Base-by-base conservation (phyloP, 192 early-diverging fungal genomes). In the Podila clonocystis region DNA sequence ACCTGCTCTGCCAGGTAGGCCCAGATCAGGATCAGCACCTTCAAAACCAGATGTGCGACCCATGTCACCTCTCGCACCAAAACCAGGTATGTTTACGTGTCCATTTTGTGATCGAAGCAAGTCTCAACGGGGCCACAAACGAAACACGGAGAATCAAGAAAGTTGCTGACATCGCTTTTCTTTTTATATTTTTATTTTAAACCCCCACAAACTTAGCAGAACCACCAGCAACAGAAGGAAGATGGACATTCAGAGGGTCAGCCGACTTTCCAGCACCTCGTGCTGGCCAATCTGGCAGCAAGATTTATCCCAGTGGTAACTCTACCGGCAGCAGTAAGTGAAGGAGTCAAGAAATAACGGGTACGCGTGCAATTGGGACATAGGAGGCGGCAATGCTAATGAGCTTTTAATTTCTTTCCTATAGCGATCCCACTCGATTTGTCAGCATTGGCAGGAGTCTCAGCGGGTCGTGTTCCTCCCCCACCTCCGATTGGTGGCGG, bases 221-320 rank as follows among this genome's bases (percentile, higher is more conserved):
- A 61, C 84, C 79, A 29, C 73, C 75, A 70, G 70, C 72, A 60
- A 82, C 75, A 55, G 84, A 85, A 63, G 84, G 84, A n/a, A 65
- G 80, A 52, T 85, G 84, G 84, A 72, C 71, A 33, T 85, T 85
- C 60, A 73, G 74, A 62, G 41, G 63, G 13, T 63, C 84, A 4
- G 15, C 59, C 58, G 80, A 82, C 24, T 82, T 85, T 38, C 84
- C 84, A 61, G 52, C 72, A 26, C 84, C 84, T 28, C 72, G 68
- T 31, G 9, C 68, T 17, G 73, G 66, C 57, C 62, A 62, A 19
- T 33, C 48, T 24, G 67, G 66, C 12, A 38, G 55, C 57, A 84
- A 84, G 63, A 36, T 67, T 34, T 84, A 84, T 72, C 83, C 75
- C 61, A 79, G 75, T 19, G 83, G 83, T 22, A 74, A 65, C 41